These are phyloP conservation scores for Westerdykella aurantiaca DNA, from an alignment of 2,329 filamentous ascomycete species.

Conservation along the genomic window DNA sequence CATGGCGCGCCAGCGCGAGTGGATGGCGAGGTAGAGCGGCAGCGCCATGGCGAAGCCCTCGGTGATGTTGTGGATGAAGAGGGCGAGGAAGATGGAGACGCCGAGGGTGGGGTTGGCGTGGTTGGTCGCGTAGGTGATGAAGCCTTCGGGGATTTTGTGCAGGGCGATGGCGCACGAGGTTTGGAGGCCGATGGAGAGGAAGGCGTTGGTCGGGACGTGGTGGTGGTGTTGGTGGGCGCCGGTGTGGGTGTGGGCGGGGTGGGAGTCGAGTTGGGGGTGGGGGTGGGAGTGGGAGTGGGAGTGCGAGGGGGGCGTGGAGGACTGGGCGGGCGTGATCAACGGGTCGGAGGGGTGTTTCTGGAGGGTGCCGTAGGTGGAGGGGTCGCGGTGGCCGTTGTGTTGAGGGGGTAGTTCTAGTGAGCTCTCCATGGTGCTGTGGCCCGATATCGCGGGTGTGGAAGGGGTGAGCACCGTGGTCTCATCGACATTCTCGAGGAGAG, in stretches of 20 bases:
- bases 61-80: conserved; percentile 97
- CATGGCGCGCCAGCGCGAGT: conserved; percentile 75
- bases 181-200: conserved; percentile 90
- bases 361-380: no score
- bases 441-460: conserved; percentile 4
- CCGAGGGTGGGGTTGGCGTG: conserved; percentile 87
- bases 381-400: no score
- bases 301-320: conserved; percentile 12
- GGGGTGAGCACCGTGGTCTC: conserved; percentile 13
- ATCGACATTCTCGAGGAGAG: conserved; percentile 26
- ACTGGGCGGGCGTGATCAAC: conserved; percentile 12
- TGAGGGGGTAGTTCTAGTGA: conserved; percentile 13
- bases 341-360: conserved; percentile 1
- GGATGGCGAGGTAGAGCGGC: conserved; percentile 84
- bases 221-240: conserved; percentile 67
- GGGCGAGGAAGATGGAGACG: conserved; percentile 85
- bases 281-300: conserved; percentile 10
- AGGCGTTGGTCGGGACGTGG: conserved; percentile 90
- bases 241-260: conserved; percentile 7
- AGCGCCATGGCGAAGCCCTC: conserved; percentile 94
- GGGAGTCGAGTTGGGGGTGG: conserved; percentile 8
- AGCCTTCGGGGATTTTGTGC: conserved; percentile 86
- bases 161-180: conserved; percentile 91
- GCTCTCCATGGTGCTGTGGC: conserved; percentile 10
- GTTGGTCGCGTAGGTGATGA: conserved; percentile 93